Evolutionary conservation across 78 protist genomes (phyloP), one percentile per base, ranked within the genome.

Genomic region (Planoprotostelium fungivorum): DNA sequence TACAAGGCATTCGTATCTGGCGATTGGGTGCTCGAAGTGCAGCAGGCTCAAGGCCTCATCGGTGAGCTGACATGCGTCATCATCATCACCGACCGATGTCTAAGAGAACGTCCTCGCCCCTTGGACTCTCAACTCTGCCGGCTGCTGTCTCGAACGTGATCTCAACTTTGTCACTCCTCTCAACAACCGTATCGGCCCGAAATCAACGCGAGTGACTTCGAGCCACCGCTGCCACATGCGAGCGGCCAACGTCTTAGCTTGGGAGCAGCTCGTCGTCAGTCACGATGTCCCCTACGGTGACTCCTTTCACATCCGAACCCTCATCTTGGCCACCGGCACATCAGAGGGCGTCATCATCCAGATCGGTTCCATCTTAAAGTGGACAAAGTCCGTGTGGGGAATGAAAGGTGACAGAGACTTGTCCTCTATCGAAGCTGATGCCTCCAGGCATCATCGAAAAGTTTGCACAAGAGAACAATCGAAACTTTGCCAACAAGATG

Each of bases 281-380:
- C 89, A 89, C 35, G 94, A 92, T 37, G 94, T 92, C 23, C 94
- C 94, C 0, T 92, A 92, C 83, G 94, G 94, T 38, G 94, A 92
- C 88, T 73, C 94, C 9, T 92, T 92, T 36, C 90, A 91, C 0
- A 92, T 92, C 0, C 90, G 90, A 36, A 92, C 89, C 38, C 86
- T 92, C 25, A 34, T 92, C n/a, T 37, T 35, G 0, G 89, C 90
- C 1, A 51, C 73, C 31, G 16, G 16, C 73, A 16, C 31, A 25
- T 5, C 5, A 25, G 90, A 90, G 10, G 90, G 93, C 1, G 34
- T 86, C 36, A 36, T 89, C 23, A 35, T 90, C 0, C 89, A 92
- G 85, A 34, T 92, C 29, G 87, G 91, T 5, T 86, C 90, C 1
- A 92, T 90, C 87, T 87, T 92, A 38, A 92, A 92, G 83, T 92